Conservation (phyloP, 164 flowering plant species). For the Platanus orientalis region DNA sequence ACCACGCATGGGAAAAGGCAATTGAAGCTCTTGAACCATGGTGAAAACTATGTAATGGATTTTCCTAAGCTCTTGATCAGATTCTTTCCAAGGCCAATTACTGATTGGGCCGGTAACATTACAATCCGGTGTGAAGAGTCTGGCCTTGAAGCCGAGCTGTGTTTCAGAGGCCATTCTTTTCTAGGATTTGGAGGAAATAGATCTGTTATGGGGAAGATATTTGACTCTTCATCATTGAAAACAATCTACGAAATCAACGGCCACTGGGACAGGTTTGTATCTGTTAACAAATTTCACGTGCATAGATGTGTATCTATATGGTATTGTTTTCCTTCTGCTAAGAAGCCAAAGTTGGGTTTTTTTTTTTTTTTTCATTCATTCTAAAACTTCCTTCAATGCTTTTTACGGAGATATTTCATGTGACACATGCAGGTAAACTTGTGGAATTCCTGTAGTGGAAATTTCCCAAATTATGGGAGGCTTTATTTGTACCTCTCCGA, state of each 20-base stretch:
- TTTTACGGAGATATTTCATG: too few species aligned
- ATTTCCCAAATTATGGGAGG: too few species aligned
- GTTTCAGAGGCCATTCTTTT: constrained; percentile 37
- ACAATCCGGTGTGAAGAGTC: constrained; percentile 56
- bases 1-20: constrained; percentile 56
- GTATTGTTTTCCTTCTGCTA: too few species aligned
- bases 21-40: constrained; percentile 47
- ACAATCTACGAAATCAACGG: constrained; percentile 59
- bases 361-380: too few species aligned
- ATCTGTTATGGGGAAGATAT: constrained; percentile 63
- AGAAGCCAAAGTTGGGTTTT: too few species aligned
- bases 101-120: constrained; percentile 66
- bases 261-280: constrained; percentile 76
- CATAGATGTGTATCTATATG: not conserved
- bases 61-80: constrained; percentile 58
- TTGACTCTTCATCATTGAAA: constrained; percentile 39
- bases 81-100: constrained; percentile 60
- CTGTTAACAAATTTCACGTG: not conserved
- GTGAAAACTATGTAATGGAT: constrained; percentile 71
- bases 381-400: too few species aligned
- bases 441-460: not conserved
- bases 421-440: too few species aligned
- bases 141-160: constrained; percentile 64
- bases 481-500: too few species aligned
- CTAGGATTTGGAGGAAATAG: constrained; percentile 40